Evolutionary conservation across 768 basidiomycete species (phyloP).

Genomic region (Phlebiopsis gigantea): DNA sequence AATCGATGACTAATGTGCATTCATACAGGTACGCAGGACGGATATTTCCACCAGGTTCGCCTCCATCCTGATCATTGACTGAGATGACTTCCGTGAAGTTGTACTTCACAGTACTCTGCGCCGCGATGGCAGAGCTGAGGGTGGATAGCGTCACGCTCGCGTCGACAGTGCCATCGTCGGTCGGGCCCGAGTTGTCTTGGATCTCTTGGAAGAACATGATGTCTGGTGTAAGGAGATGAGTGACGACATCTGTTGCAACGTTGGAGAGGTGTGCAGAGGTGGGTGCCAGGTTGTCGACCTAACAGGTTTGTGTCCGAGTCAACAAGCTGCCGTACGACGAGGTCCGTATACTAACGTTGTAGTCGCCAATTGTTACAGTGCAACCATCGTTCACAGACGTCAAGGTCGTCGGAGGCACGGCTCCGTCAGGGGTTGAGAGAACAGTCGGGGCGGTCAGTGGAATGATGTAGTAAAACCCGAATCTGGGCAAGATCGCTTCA

Average conservation of each 20-base stretch:
- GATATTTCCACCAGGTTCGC: slow-evolving; percentile 61
- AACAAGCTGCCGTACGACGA: background rate
- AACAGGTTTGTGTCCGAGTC: background rate
- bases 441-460: slow-evolving; percentile 51
- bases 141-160: slow-evolving; percentile 48
- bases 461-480: slow-evolving; percentile 52
- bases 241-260: slow-evolving; percentile 50
- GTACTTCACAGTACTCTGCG: slow-evolving; percentile 33
- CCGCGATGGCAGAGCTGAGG: slow-evolving; percentile 41
- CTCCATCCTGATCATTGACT: slow-evolving; percentile 49
- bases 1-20: slow-evolving; percentile 10
- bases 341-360: slow-evolving; percentile 37
- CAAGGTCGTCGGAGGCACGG: slow-evolving; percentile 38
- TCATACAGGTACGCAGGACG: slow-evolving; percentile 47
- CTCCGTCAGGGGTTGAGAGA: slow-evolving; percentile 32
- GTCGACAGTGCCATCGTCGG: slow-evolving; percentile 45
- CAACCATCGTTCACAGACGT: slow-evolving; percentile 30
- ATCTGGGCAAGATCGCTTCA: slow-evolving; percentile 5
- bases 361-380: slow-evolving; percentile 49
- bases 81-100: slow-evolving; percentile 44
- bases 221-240: slow-evolving; percentile 46
- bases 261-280: slow-evolving; percentile 13
- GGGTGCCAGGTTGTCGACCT: slow-evolving; percentile 23
- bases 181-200: slow-evolving; percentile 52
- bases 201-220: slow-evolving; percentile 62